Percentiles rank a stretch among this genome's conserved stretches.
Conservation (phyloP, 176 grass and related monocot species). For the Thalia dealbata region DNA sequence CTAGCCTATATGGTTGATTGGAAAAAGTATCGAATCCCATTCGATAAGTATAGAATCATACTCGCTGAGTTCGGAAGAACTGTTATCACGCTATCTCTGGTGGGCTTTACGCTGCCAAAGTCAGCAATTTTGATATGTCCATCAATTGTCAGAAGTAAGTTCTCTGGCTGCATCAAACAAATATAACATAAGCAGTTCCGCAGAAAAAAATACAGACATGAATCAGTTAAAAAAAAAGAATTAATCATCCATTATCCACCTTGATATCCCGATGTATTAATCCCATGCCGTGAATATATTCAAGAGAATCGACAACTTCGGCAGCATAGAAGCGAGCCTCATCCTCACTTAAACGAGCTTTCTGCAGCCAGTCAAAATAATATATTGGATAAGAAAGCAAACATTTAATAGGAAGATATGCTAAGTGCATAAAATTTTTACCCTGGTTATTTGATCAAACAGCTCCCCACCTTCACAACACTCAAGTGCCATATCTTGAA, state of each 20-base stretch:
- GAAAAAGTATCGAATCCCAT: not conserved
- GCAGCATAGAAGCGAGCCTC: conserved; percentile 74
- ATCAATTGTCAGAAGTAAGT: conserved; percentile 77
- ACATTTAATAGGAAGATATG: conserved; percentile 5
- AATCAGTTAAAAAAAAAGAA: no score
- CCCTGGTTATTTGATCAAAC: conserved; percentile 86
- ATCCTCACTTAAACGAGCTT: conserved; percentile 7
- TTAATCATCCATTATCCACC: conserved; percentile 20
- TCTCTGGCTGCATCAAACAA: conserved; percentile 68
- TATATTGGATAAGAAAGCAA: conserved; percentile 18
- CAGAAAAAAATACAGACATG: not conserved
- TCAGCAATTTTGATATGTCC: conserved; percentile 95
- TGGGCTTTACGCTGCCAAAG: conserved; percentile 97
- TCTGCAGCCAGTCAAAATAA: conserved; percentile 18
- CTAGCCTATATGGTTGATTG: not conserved
- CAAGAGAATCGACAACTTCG: conserved; percentile 80
- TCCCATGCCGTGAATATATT: conserved; percentile 71
- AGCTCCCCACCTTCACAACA: conserved; percentile 93
- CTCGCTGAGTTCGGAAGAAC: conserved; percentile 90
- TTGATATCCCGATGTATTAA: conserved; percentile 95
- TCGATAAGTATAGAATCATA: conserved; percentile 27
- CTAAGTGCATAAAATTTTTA: conserved; percentile 17
- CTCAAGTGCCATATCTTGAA: conserved; percentile 88
- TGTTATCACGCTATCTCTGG: conserved; percentile 52
- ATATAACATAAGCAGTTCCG: not conserved